Conservation (phyloP, 345 rosid genomes). For the Leavenworthia alabamica region DNA sequence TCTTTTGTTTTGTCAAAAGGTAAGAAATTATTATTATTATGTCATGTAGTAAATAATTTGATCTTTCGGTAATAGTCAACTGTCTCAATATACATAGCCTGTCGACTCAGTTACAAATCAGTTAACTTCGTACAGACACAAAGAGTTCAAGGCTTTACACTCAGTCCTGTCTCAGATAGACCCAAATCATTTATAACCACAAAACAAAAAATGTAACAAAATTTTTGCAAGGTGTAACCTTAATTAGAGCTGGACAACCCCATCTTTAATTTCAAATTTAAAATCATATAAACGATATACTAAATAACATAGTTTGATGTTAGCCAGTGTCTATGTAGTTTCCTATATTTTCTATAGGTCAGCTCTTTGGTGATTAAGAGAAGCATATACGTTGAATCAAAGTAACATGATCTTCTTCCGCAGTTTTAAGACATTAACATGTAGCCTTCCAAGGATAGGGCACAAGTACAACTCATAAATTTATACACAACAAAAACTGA, state of each 20-base stretch:
- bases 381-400: neutral
- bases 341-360: neutral
- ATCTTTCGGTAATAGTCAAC: neutral
- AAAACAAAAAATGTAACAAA: neutral
- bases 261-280: neutral
- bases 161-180: conserved; percentile 7
- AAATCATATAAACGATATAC: neutral
- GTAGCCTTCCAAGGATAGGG: conserved; percentile 21
- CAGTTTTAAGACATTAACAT: conserved; percentile 13
- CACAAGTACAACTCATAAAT: conserved; percentile 32
- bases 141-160: neutral
- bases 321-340: neutral
- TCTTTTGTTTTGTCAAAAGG: too few species aligned
- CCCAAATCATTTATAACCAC: neutral
- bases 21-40: too few species aligned
- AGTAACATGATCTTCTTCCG: too few species aligned
- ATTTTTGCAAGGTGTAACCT: neutral
- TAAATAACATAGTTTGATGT: neutral
- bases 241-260: neutral
- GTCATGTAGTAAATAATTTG: neutral
- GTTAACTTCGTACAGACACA: conserved; percentile 19
- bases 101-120: conserved; percentile 12
- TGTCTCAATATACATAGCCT: neutral
- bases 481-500: conserved; percentile 7
- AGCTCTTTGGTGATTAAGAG: neutral